Base-by-base conservation (phyloP, 2,329 filamentous ascomycete genomes). In the Colletotrichum gigasporum region DNA sequence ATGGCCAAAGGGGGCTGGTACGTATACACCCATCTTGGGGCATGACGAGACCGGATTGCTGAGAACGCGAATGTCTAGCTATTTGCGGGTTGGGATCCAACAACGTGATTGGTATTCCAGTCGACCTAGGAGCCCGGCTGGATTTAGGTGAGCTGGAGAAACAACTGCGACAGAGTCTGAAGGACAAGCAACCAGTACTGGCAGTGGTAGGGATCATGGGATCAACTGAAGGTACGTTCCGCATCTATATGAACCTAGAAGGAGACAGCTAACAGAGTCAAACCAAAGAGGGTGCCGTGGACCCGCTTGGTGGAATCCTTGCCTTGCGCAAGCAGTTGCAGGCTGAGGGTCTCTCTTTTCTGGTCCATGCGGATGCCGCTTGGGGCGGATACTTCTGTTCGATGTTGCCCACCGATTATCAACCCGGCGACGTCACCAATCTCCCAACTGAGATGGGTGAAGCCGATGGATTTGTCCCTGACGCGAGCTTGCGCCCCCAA, bases 371-470 rank as follows among this genome's bases (percentile, higher is more conserved):
- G 1, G 82, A 84, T 63, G 82, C 80, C 0, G 81, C 82, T 0
- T 84, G 82, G 82, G 81, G 82, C 16, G 82, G 82, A 0, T 84
- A 84, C 56, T 84, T 84, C 57, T 74, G 74, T 24, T 77, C 77
- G 0, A 82, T 83, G 79, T 28, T 84, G 16, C 77, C 75, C 0
- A 73, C 71, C 3, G 68, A 74, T 3, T 72, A 71, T 20, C 69
- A 42, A 1, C 71, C 72, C 2, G 73, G 73, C 3, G 70, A 73
- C 9, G 65, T 67, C 4, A 68, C 67, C 10, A 71, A 72, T 30
- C 62, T 73, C 9, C 73, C 74, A 4, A 70, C 69, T 1, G 70
- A 73, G 26, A 71, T 69, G 65, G 72, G 71, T 1, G 64, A 63
- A 9, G 66, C 55, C 0, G 69, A 71, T 30, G 73, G 75, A 1